Evolutionary conservation across 2,329 filamentous ascomycete genomes (phyloP).

Genomic region (Rhinocladiella mackenziei): DNA sequence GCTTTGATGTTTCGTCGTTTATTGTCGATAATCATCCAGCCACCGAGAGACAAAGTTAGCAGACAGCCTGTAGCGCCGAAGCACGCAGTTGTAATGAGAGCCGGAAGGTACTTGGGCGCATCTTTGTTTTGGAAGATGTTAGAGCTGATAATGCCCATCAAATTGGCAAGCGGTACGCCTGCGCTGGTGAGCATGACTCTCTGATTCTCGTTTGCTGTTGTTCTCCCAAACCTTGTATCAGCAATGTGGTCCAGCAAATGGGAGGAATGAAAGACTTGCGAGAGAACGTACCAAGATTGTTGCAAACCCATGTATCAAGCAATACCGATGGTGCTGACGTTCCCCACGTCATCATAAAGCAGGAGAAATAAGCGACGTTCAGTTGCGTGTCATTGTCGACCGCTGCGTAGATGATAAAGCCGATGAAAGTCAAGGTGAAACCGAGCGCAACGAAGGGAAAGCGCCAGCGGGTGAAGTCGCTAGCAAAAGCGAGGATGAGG

Average conservation of each 20-base stretch:
- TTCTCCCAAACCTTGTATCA: constrained; percentile 78
- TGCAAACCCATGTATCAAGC: too few relatives aligned
- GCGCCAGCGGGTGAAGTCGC: constrained; percentile 49
- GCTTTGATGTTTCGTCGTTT: constrained; percentile 54
- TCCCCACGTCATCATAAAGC: constrained; percentile 80
- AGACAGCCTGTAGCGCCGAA: constrained; percentile 60
- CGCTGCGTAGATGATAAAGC: constrained; percentile 73
- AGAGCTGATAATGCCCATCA: constrained; percentile 67
- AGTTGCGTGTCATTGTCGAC: constrained; percentile 59
- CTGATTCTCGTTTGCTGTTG: constrained; percentile 74
- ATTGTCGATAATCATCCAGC: constrained; percentile 65
- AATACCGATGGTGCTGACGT: constrained; percentile 70
- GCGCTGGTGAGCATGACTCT: constrained; percentile 67
- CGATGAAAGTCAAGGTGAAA: constrained; percentile 69
- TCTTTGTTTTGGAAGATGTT: constrained; percentile 66
- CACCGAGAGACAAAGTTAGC: constrained; percentile 54
- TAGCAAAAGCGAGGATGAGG: constrained; percentile 8
- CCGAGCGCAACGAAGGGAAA: constrained; percentile 72
- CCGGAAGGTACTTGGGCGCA: constrained; percentile 63
- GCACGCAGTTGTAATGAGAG: constrained; percentile 59
- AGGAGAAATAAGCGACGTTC: constrained; percentile 68
- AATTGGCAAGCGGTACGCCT: constrained; percentile 69
- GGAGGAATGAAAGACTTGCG: too few relatives aligned
- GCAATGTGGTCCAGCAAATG: too few relatives aligned
- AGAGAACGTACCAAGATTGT: too few relatives aligned